Base-by-base conservation (phyloP, 768 basidiomycete species). In the Chlorophyllum brunneum region DNA sequence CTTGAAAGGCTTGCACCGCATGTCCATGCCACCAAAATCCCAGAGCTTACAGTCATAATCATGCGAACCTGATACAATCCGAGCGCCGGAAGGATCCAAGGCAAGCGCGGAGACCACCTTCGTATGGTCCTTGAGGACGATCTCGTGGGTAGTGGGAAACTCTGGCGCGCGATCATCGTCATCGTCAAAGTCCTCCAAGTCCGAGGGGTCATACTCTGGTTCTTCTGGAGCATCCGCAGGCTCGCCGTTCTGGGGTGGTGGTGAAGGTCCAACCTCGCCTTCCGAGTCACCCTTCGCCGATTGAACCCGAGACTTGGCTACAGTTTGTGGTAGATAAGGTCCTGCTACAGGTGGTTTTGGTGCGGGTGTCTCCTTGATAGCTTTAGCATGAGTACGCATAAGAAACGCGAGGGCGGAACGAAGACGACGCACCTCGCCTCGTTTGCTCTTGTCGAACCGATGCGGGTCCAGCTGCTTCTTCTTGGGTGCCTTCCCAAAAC, bases 1-100 rank as follows among this genome's bases (percentile, higher is more conserved):
- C 72, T 95, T 90, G 81, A 99, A 98, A 13, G 97, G 95, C 68
- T 92, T 92, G 68, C 86, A 85, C 57, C 83, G 73, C 56, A 77
- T 73, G 63, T 91, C 88, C 97, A 99, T 99, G 13, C 97, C 97
- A 60, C 95, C 95, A 69, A 98, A 98, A 69, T 99, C 97, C 95
- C 95, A 99, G 48, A 99, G 69, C 71, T 98, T 98, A 69, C 88
- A 86, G 68, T 99, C 97, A 64, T 98, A 98, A 67, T 99, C 97
- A 70, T 98, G 88, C 16, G 92, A 92, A 13, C 97, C 97, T 7
- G 92, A 89, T 15, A 91, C 70, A 26, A 99, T 71, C 30, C 97
- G 83, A 10, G 95, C 94, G 53, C 97, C 97, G 18, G 95, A 91
- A 5, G 94, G 91, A 68, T 99, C 97, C 41, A 98, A 73, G 0